phyloP scores from a whole-genome alignment of 345 rosid genomes.

The Microthlaspi erraticum region DNA sequence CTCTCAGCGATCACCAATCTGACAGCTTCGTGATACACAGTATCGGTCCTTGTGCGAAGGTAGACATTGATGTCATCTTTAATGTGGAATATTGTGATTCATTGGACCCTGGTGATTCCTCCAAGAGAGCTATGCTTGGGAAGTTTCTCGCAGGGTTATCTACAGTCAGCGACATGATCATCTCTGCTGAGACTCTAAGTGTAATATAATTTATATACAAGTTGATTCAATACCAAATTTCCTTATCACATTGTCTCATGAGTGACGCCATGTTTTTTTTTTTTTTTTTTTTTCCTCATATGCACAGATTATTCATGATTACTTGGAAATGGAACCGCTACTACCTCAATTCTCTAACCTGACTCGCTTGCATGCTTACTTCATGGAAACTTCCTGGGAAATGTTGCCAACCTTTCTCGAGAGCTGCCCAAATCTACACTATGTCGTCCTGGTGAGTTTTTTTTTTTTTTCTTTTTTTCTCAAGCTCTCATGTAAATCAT shows the following conservation, averaged over 20 bases:
- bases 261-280: too few relatives aligned
- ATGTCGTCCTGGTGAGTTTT: conserved; percentile 27
- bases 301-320: conserved; percentile 35
- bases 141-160: conserved; percentile 30
- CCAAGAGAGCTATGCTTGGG: conserved; percentile 23
- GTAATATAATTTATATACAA: conserved; percentile 12
- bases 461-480: background rate
- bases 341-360: conserved; percentile 38
- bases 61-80: conserved; percentile 31
- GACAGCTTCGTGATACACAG: conserved; percentile 27
- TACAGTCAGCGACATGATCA: conserved; percentile 20
- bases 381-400: conserved; percentile 20
- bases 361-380: conserved; percentile 25
- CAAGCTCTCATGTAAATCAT: conserved; percentile 6
- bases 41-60: conserved; percentile 32
- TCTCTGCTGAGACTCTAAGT: conserved; percentile 15
- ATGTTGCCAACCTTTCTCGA: conserved; percentile 34
- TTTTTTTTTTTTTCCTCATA: too few relatives aligned
- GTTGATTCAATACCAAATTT: conserved; percentile 5
- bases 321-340: conserved; percentile 24
- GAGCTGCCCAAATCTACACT: conserved; percentile 36
- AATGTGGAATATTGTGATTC: conserved; percentile 8
- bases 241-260: too few relatives aligned
- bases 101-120: conserved; percentile 13
- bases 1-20: conserved; percentile 29